A percentile compares a stretch with the other conserved stretches of the same genome.
Conservation (phyloP, 176 grass and related monocot genomes). For the Carex parvula region DNA sequence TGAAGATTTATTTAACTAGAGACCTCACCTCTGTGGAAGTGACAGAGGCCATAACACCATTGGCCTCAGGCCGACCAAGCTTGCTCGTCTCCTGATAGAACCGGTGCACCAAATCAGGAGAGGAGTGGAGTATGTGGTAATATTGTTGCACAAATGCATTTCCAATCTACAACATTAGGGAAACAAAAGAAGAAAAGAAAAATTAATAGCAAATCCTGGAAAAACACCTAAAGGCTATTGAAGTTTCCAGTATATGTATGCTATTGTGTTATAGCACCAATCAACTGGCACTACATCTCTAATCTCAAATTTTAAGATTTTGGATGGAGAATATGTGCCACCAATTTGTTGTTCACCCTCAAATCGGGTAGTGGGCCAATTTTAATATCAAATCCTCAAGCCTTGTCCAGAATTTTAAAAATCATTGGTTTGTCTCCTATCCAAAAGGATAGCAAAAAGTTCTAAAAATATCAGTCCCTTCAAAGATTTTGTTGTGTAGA, state of each 20-base stretch:
- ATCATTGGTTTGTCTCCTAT: neutral
- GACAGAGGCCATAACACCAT: conserved; percentile 60
- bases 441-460: neutral
- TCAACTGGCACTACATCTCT: neutral
- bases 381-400: neutral
- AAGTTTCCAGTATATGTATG: neutral
- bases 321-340: too few species aligned
- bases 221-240: neutral
- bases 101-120: conserved; percentile 77
- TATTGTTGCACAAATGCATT: conserved; percentile 98
- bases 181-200: neutral
- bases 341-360: too few species aligned
- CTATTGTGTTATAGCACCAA: neutral
- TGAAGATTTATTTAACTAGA: neutral
- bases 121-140: conserved; percentile 94
- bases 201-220: neutral
- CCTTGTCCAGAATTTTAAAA: neutral
- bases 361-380: neutral
- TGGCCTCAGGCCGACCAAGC: conserved; percentile 55
- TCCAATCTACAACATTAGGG: conserved; percentile 52
- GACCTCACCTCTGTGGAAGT: conserved; percentile 56
- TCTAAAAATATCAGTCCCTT: neutral
- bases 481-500: too few species aligned
- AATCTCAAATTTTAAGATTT: neutral
- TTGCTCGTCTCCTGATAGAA: conserved; percentile 96